Base-by-base conservation (phyloP, 441 rosid species). In the Hypseocharis bilobata region DNA sequence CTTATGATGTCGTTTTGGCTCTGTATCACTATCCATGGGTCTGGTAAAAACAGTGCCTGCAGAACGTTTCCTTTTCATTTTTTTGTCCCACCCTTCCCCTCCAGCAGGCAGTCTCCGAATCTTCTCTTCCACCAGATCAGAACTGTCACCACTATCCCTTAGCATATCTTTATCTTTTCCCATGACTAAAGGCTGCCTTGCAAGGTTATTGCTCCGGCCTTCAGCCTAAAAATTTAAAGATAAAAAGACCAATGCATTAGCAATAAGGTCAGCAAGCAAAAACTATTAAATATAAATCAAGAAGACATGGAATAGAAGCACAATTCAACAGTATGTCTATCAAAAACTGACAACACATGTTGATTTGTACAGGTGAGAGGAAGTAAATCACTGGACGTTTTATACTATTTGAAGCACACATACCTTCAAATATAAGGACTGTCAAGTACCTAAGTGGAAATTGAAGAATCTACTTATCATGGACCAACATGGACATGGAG, bases 31-130 rank as follows among this genome's bases (percentile, higher is more conserved):
- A 65, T 81, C 79, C 61, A 78, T 28, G 40, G 81, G 70, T 72
- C 91, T 78, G 61, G 69, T 61, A 55, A 76, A 76, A 62, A 76
- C 81, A 54, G 72, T 67, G 56, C 84, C 83, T 4, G 78, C 76
- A 20, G 91, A 79, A 58, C 86, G 86, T 72, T 74, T 86, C 77
- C 78, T 78, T 80, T 80, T 84, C 79, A 79, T 81, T 79, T 78
- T 86, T 69, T 73, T 81, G 32, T 84, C 88, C 91, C 91, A 86
- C 44, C 84, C 84, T 65, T 85, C 90, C 62, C 85, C 86, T 64
- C 84, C 85, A 70, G 81, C 76, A 66, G 88, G 77, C 74, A 86
- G 55, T 74, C 80, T 77, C 17, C 80, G 81, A 57, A 74, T 65
- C 74, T 82, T 86, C 69, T 82, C 91, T 74, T 82, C 85, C 6